Percentiles rank a stretch among this genome's conserved stretches.
Evolutionary conservation across 441 rosid species (phyloP).

Genomic region (Isatis lusitanica): DNA sequence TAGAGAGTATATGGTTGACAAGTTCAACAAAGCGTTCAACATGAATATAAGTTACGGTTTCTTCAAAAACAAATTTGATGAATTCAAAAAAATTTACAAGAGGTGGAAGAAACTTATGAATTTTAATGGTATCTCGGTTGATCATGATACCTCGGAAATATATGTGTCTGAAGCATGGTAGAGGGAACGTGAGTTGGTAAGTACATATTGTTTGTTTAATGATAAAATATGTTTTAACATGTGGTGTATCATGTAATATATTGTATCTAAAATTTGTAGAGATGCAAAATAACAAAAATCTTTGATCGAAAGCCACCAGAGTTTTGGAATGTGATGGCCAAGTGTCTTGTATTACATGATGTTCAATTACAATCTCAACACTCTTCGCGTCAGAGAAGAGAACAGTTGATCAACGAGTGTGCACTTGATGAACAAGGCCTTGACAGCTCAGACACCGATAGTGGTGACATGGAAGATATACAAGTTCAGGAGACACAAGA

Average conservation of each 20-base stretch:
- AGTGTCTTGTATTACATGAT: neutral
- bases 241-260: neutral
- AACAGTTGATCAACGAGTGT: neutral
- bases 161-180: neutral
- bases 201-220: neutral
- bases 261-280: neutral
- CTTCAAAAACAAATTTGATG: no score
- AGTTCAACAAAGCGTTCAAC: no score
- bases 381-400: neutral
- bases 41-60: no score
- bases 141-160: neutral
- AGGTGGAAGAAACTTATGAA: neutral
- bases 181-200: neutral
- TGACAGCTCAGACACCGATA: neutral
- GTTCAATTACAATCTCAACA: neutral
- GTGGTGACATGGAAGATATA: neutral
- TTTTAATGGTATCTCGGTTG: neutral
- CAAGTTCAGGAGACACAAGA: neutral
- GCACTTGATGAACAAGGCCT: neutral
- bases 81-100: neutral
- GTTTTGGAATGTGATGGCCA: neutral
- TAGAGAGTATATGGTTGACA: no score
- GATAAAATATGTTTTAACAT: neutral
- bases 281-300: neutral
- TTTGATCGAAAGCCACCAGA: neutral